Percentiles rank a stretch among this genome's conserved stretches.
phyloP scores from a whole-genome alignment of 345 rosid genomes.

The Murraya koenigii region DNA sequence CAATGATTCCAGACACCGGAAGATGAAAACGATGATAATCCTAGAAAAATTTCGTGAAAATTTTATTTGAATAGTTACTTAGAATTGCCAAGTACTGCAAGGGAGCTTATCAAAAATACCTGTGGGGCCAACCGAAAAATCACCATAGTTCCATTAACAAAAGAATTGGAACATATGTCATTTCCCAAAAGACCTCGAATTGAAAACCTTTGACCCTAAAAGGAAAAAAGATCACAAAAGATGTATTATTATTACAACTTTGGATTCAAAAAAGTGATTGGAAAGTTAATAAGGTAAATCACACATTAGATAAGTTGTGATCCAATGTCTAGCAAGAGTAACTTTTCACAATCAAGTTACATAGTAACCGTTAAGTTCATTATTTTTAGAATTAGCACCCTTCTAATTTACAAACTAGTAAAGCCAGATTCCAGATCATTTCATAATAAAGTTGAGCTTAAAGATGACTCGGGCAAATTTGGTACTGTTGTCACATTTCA shows the following conservation, averaged over 20 bases:
- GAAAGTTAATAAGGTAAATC: not conserved
- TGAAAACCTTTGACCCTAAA: constrained; percentile 83
- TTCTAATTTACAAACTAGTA: no score
- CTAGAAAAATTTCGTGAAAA: constrained; percentile 27
- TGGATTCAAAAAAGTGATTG: no score
- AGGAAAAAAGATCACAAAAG: not conserved
- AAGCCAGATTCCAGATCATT: no score
- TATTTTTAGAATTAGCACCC: no score
- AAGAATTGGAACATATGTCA: constrained; percentile 43
- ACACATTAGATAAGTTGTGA: not conserved
- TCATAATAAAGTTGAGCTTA: no score
- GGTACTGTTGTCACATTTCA: no score
- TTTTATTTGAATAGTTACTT: not conserved
- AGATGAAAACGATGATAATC: constrained; percentile 89
- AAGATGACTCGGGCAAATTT: no score
- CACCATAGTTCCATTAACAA: constrained; percentile 70
- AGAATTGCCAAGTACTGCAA: not conserved
- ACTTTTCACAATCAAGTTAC: no score
- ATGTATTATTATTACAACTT: not conserved
- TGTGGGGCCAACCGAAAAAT: constrained; percentile 94
- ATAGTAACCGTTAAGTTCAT: no score
- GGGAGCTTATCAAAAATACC: constrained; percentile 32
- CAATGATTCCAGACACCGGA: constrained; percentile 81
- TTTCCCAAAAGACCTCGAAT: constrained; percentile 81
- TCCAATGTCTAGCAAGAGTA: no score